These are phyloP conservation scores for Trichosporon sp. DNA, from an alignment of 1,284 basidiomycete species.

Conservation along the genomic window DNA sequence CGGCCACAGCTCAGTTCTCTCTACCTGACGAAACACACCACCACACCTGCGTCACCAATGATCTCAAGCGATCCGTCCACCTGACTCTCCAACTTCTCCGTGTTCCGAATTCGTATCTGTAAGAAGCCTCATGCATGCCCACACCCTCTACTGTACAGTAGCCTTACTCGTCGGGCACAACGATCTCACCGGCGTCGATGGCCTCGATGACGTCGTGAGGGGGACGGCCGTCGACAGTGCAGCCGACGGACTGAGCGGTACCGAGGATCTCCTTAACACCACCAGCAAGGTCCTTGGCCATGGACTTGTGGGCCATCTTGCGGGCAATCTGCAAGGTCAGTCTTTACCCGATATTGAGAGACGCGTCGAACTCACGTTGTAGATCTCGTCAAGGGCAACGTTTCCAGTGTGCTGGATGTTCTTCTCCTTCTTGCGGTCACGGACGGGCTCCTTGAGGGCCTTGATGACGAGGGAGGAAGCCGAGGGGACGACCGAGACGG, in stretches of 20 bases:
- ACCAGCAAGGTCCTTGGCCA: constrained; percentile 87
- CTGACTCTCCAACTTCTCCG: neutral
- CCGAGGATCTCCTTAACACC: constrained; percentile 94
- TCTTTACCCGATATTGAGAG: neutral
- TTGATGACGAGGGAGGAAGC: constrained; percentile 98
- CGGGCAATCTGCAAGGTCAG: constrained; percentile 60
- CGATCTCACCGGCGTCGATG: constrained; percentile 93
- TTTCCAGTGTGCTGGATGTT: constrained; percentile 99
- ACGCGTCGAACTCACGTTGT: constrained; percentile 64
- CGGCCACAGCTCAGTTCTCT: too few relatives aligned
- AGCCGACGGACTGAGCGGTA: constrained; percentile 89
- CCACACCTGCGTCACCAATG: too few relatives aligned
- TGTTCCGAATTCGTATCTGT: neutral
- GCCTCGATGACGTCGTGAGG: constrained; percentile 95
- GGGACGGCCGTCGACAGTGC: constrained; percentile 91
- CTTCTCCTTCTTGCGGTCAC: constrained; percentile 99
- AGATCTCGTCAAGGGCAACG: constrained; percentile 90
- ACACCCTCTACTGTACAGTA: constrained; percentile 34
- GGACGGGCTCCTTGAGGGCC: constrained; percentile 98
- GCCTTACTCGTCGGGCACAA: constrained; percentile 85
- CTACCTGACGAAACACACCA: too few relatives aligned
- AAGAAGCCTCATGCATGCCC: constrained; percentile 38
- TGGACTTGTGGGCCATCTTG: constrained; percentile 93
- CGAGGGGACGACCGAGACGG: constrained; percentile 95
- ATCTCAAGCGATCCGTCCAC: too few relatives aligned